Conservation (phyloP, 2,329 filamentous ascomycete species). For the Aureobasidium sp. region DNA sequence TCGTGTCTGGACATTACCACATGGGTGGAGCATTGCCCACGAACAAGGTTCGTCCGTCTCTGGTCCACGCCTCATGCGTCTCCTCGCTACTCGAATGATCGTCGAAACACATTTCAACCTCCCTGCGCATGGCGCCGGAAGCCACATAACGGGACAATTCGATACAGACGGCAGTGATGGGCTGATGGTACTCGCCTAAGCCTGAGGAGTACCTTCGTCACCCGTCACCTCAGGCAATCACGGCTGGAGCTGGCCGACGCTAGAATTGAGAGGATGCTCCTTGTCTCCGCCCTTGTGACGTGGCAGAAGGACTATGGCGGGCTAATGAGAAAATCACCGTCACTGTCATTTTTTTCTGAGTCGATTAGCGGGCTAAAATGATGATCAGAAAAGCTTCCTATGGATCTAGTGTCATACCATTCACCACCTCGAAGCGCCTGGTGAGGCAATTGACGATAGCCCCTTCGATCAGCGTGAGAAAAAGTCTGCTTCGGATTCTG, state of each 20-base stretch:
- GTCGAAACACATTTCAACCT: not conserved
- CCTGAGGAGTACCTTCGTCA: slow-evolving; percentile 10
- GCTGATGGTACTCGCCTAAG: slow-evolving; percentile 10
- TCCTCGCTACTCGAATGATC: slow-evolving; percentile 33
- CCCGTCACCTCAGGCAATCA: slow-evolving; percentile 22
- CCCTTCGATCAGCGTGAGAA: not conserved
- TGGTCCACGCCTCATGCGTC: slow-evolving; percentile 23
- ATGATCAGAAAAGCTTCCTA: slow-evolving; percentile 4
- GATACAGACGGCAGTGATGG: not conserved
- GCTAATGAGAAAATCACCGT: slow-evolving; percentile 23
- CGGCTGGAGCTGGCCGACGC: slow-evolving; percentile 32
- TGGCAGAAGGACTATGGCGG: slow-evolving; percentile 37
- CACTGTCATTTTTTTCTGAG: slow-evolving; percentile 12
- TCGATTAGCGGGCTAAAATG: slow-evolving; percentile 10
- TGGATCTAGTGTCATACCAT: not conserved
- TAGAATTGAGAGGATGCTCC: slow-evolving; percentile 40
- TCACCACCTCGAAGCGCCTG: not conserved
- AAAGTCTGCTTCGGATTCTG: not conserved
- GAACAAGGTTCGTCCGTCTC: not conserved
- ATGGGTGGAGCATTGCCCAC: slow-evolving; percentile 1
- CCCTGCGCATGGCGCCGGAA: not conserved
- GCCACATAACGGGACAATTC: not conserved
- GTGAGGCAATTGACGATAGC: not conserved
- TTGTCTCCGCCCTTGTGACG: slow-evolving; percentile 47
- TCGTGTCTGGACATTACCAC: slow-evolving; percentile 19